Base-by-base conservation (phyloP, 176 grass and related monocot species). In the Oropetium thomaeum region DNA sequence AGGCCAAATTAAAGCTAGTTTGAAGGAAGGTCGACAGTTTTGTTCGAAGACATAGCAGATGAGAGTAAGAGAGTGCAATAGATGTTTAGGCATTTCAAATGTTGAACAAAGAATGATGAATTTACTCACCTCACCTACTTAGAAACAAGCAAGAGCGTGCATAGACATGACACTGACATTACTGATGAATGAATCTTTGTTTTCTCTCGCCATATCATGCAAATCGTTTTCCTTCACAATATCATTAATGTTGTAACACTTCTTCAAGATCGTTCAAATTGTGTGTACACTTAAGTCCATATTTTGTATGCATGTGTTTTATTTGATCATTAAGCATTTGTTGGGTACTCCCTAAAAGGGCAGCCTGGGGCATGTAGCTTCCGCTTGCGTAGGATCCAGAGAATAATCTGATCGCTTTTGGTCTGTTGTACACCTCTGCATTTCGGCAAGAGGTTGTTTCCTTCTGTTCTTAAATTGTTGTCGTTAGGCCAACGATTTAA, bases 1-100 rank as follows among this genome's bases (percentile, higher is more conserved):
- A 69, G 67, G 38, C 65, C 35, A 83, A 83, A 66, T 15, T 82
- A 70, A 82, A 78, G 40, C 25, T 51, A 82, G 72, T 74, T 71
- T 16, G 14, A 45, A 45, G 16, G 42, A 70, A 76, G 64, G 22
- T 86, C 35, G 72, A 47, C 25, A 40, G 19, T 51, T 71, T 65
- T 66, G 67, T 71, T 77, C 58, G 66, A 70, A 59, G 23, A 82
- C 39, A 65, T 66, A 67, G 59, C 58, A 79, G 25, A 59, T 14
- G 69, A 79, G 67, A 40, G 12, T 16, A 58, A 58, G 58, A 58
- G 58, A 41, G 41, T 77, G 19, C 47, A 73, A 32, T 78, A 82
- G 40, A 62, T 62, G 12, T 35, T 30, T 78, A 69, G 74, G 38
- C 40, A 67, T 73, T 78, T 20, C n/a, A 73, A 51, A 26, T 1